Base-by-base conservation (phyloP, 1,284 basidiomycete species). In the Cryptococcus sp. region DNA sequence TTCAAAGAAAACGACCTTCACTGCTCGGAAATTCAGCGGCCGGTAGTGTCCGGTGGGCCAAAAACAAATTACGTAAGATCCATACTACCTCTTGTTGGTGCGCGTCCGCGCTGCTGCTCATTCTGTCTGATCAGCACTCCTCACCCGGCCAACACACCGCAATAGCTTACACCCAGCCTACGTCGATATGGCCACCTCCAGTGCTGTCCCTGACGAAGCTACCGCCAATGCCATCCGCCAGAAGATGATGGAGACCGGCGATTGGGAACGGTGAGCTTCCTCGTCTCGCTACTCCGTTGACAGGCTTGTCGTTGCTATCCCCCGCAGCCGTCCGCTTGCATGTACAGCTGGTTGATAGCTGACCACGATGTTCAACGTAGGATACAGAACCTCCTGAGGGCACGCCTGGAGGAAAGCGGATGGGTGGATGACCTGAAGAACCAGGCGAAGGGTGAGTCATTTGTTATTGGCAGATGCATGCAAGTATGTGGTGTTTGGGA, bases 391-490 rank as follows among this genome's bases (percentile, higher is more conserved):
- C 50, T 69, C 2, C 56, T 76, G 6, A 50, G 63, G 20, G 56
- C 53, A 1, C 62, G 64, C 24, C 57, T 76, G 13, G 65, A 70
- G 49, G 73, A 76, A 47, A 59, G 62, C 1, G 73, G 73, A 7
- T 74, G 67, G 53, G 67, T 68, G 40, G 73, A 76, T 60, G 73
- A 76, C 55, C 49, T 76, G 39, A 76, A 74, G 61, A 71, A 74
- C 55, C 57, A 71, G 23, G 72, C 73, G 3, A 74, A 76, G 59
- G 72, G 72, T 72, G 52, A 53, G 66, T 60, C 28, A 9, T 33
- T 33, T 4, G 4, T 33, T 9, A 5, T 33, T 33, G 28, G 28
- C 28, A n/a, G n/a, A n/a, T n/a, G n/a, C n/a, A n/a, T n/a, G n/a
- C n/a, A n/a, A n/a, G n/a, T n/a, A n/a, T n/a, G n/a, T n/a, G n/a